Evolutionary conservation across 2,329 filamentous ascomycete species (phyloP).

Genomic region (Xylariaceae sp.): DNA sequence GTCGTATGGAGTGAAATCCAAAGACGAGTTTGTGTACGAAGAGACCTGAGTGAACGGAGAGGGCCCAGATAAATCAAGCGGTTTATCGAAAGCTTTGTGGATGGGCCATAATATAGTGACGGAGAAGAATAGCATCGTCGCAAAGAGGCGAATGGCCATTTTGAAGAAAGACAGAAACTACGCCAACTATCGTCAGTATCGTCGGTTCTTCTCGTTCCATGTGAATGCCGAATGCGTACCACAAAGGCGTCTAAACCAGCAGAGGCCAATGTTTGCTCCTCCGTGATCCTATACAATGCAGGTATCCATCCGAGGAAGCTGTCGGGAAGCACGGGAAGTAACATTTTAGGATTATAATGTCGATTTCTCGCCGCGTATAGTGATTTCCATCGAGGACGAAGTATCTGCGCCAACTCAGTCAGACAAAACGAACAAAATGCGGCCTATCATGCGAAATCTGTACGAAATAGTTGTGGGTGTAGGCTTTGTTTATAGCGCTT

Average conservation of each 20-base stretch:
- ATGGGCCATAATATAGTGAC: conserved; percentile 77
- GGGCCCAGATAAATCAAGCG: neutral
- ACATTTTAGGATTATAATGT: conserved; percentile 53
- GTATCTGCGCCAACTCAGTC: conserved; percentile 48
- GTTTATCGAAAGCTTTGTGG: conserved; percentile 58
- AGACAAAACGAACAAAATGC: conserved; percentile 2
- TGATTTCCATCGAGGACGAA: conserved; percentile 86
- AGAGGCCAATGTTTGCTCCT: conserved; percentile 82
- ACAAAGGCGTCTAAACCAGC: conserved; percentile 95
- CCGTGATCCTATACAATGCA: conserved; percentile 73
- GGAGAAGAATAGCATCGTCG: conserved; percentile 74
- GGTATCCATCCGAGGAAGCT: conserved; percentile 92
- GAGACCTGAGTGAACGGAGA: too few species aligned
- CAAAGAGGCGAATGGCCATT: conserved; percentile 82
- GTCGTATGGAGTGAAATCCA: conserved; percentile 5
- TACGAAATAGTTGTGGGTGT: too few species aligned
- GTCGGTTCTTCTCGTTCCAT: neutral
- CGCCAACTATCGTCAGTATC: conserved; percentile 31
- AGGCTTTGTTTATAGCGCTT: neutral
- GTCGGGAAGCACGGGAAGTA: conserved; percentile 74
- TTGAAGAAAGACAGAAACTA: conserved; percentile 88
- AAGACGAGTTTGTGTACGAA: neutral
- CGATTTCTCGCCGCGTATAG: conserved; percentile 87
- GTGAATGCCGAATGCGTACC: conserved; percentile 43
- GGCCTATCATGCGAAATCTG: too few species aligned